Base-by-base conservation (phyloP, 2,329 filamentous ascomycete genomes). In the Fusarium sp. region DNA sequence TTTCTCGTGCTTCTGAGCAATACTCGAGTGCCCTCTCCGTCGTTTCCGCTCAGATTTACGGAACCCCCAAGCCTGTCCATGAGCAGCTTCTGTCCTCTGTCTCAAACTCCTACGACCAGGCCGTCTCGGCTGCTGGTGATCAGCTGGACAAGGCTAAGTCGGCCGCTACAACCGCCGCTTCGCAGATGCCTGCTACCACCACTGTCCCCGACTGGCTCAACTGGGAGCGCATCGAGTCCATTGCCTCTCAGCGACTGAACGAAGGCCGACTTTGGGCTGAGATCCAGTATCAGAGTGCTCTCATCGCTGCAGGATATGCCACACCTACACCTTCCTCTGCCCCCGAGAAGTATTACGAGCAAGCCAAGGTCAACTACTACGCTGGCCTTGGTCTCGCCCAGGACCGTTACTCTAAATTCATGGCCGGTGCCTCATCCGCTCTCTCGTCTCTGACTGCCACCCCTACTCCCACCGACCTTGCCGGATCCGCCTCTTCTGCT, bases 371-470 rank as follows among this genome's bases (percentile, higher is more conserved):
- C 71, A 87, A 89, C 75, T 95, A 95, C 79, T 94, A 93, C 72
- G 91, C 93, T 68, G 92, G 90, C 13, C 80, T 96, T 25, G 93
- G 93, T 28, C 79, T 93, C 46, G 93, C 93, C 1, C 91, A 97
- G 74, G 92, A 90, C 45, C 88, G 90, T 40, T 96, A 96, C 78
- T 89, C 90, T 7, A 90, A 90, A 51, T 95, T 96, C 74, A 70
- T 96, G 4, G 85, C 85, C 14, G 89, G 90, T 7, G 93, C 92
- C 10, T 93, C 91, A 12, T 89, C 87, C 37, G 92, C 90, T 21
- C 83, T 93, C 42, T 90, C 88, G 58, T 84, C 83, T 4, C 64
- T 85, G 41, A 87, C 85, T 1, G 88, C 88, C 9, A 87, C 88
- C 13, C 87, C 89, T 18, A 90, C 87, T 0, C 86, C 88, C 10